These are phyloP conservation scores for Pleurozium schreberi DNA, from an alignment of 225 moss, liverwort and hornwort species.

Conservation along the genomic window DNA sequence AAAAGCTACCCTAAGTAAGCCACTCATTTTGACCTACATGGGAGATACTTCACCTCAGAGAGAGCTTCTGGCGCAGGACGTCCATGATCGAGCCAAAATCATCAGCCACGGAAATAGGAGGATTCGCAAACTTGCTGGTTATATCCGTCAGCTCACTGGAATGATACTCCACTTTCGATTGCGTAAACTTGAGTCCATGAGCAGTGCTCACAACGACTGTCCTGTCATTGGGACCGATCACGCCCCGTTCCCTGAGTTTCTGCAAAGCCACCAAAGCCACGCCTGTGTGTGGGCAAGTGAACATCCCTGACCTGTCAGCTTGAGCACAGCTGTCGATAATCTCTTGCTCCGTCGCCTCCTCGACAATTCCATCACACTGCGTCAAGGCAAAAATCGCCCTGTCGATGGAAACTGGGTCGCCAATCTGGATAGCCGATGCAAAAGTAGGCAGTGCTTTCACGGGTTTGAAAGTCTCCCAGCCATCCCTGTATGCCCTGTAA, in stretches of 20 bases:
- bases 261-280: constrained; percentile 41
- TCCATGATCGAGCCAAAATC: constrained; percentile 56
- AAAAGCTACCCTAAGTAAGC: background rate
- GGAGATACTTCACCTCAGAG: constrained; percentile 17
- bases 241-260: constrained; percentile 32
- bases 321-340: constrained; percentile 49
- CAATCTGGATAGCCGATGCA: constrained; percentile 51
- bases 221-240: constrained; percentile 26
- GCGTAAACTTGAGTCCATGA: constrained; percentile 48
- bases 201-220: constrained; percentile 52
- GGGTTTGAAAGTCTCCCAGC: constrained; percentile 36
- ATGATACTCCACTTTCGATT: constrained; percentile 52
- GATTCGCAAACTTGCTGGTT: constrained; percentile 28
- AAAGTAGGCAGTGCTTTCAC: constrained; percentile 43
- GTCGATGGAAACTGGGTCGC: constrained; percentile 48
- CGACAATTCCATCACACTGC: constrained; percentile 36
- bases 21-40: background rate
- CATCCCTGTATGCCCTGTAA: constrained; percentile 42
- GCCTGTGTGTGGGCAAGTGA: constrained; percentile 51
- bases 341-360: constrained; percentile 53
- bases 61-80: constrained; percentile 39
- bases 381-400: constrained; percentile 33
- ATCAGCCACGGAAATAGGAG: constrained; percentile 35
- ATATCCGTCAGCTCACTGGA: constrained; percentile 40
- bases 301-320: constrained; percentile 50